phyloP scores from a whole-genome alignment of 2,329 filamentous ascomycete species.

The Cercospora nicotianae region DNA sequence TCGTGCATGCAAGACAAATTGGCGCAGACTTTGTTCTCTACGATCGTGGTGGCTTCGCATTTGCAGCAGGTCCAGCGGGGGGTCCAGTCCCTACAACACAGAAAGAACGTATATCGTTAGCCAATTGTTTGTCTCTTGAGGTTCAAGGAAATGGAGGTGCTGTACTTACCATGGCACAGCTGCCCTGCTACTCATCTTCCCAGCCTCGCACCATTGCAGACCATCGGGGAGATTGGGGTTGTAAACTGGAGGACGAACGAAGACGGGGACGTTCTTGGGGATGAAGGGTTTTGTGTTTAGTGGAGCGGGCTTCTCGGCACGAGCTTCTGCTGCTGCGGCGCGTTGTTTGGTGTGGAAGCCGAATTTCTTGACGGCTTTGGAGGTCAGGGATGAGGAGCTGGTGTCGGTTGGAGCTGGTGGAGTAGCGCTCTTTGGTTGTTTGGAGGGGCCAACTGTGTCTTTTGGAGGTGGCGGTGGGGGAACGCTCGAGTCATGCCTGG shows the following conservation, averaged over 20 bases:
- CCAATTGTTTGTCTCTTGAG: too few species aligned
- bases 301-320: neutral
- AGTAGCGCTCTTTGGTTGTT: neutral
- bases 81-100: conserved; percentile 23
- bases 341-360: conserved; percentile 2
- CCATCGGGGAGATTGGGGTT: conserved; percentile 15
- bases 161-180: conserved; percentile 2
- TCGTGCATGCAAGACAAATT: conserved; percentile 32
- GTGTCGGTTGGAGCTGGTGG: neutral
- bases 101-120: too few species aligned
- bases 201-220: conserved; percentile 25
- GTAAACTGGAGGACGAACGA: conserved; percentile 25
- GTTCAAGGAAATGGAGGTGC: too few species aligned
- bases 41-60: conserved; percentile 32
- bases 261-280: neutral
- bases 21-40: conserved; percentile 34
- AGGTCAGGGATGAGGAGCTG: neutral
- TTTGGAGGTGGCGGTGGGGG: neutral
- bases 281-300: neutral
- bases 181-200: conserved; percentile 23
- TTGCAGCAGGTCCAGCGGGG: conserved; percentile 36
- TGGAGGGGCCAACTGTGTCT: neutral
- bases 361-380: neutral
- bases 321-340: neutral
- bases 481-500: neutral